Percentiles rank a stretch among this genome's conserved stretches.
Conservation (phyloP, 768 basidiomycete species). For the Naganishia friedmannii region DNA sequence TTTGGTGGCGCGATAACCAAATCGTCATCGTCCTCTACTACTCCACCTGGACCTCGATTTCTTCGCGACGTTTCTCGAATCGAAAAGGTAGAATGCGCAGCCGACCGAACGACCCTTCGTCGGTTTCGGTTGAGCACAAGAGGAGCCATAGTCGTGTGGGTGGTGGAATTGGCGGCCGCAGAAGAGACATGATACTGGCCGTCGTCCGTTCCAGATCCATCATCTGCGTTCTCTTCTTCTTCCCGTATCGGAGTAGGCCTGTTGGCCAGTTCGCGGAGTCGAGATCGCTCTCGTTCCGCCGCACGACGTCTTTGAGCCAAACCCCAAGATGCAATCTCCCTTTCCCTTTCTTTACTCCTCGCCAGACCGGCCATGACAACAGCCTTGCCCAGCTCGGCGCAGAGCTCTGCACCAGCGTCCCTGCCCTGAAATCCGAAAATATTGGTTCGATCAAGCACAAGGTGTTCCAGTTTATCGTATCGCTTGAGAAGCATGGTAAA, state of each 20-base stretch:
- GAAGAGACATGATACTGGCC: background rate
- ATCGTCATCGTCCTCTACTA: conserved; percentile 28
- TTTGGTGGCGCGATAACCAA: conserved; percentile 40
- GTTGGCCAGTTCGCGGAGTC: conserved; percentile 3
- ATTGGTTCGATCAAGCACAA: conserved; percentile 69
- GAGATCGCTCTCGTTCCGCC: conserved; percentile 39
- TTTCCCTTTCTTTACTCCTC: conserved; percentile 67
- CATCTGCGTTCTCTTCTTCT: conserved; percentile 22
- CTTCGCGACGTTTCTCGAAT: conserved; percentile 43
- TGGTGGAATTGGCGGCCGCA: conserved; percentile 19
- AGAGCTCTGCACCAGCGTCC: conserved; percentile 60
- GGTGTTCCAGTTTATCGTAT: conserved; percentile 60
- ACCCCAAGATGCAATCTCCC: conserved; percentile 52
- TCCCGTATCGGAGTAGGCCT: conserved; percentile 15
- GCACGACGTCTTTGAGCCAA: conserved; percentile 36
- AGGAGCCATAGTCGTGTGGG: background rate
- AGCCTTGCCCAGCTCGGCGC: conserved; percentile 59
- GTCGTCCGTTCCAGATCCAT: background rate
- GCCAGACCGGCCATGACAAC: conserved; percentile 62
- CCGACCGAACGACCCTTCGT: conserved; percentile 41
- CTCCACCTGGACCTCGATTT: conserved; percentile 28
- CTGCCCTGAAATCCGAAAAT: conserved; percentile 58
- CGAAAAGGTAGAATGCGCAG: conserved; percentile 48
- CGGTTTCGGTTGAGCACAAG: conserved; percentile 8
- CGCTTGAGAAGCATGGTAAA: conserved; percentile 56